Evolutionary conservation across 2,329 filamentous ascomycete species (phyloP).

Genomic region (Zalaria obscura): DNA sequence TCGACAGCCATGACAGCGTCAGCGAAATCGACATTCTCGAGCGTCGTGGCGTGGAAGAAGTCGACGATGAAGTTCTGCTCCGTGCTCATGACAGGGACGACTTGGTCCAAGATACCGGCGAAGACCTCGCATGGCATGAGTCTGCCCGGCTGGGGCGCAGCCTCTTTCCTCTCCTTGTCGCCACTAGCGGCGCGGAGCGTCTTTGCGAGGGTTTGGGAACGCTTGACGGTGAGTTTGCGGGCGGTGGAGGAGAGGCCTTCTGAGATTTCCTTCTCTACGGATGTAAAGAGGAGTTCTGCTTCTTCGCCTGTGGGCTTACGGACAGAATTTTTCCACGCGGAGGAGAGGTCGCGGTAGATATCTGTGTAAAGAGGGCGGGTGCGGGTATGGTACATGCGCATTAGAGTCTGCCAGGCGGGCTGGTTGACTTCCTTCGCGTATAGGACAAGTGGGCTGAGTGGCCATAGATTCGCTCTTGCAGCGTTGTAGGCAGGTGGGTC

Average conservation of each 20-base stretch:
- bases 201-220: conserved; percentile 74
- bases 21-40: conserved; percentile 68
- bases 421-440: conserved; percentile 78
- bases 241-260: conserved; percentile 54
- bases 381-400: conserved; percentile 68
- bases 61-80: conserved; percentile 97
- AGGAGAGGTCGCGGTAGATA: conserved; percentile 65
- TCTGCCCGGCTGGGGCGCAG: conserved; percentile 42
- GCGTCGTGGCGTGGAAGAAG: conserved; percentile 86
- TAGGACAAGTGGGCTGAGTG: conserved; percentile 73
- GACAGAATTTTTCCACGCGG: conserved; percentile 48
- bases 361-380: conserved; percentile 64
- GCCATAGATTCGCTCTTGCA: conserved; percentile 65
- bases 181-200: conserved; percentile 54
- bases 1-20: conserved; percentile 56
- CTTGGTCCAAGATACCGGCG: conserved; percentile 62
- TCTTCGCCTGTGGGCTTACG: conserved; percentile 18
- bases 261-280: conserved; percentile 68
- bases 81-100: conserved; percentile 69
- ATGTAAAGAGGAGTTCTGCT: conserved; percentile 60
- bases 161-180: conserved; percentile 37
- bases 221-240: conserved; percentile 83
- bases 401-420: conserved; percentile 64
- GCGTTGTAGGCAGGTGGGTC: conserved; percentile 55
- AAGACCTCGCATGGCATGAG: conserved; percentile 72